Percentiles rank a stretch among this genome's conserved stretches.
Conservation (phyloP, 2,329 filamentous ascomycete genomes). For the Beauveria sp. region DNA sequence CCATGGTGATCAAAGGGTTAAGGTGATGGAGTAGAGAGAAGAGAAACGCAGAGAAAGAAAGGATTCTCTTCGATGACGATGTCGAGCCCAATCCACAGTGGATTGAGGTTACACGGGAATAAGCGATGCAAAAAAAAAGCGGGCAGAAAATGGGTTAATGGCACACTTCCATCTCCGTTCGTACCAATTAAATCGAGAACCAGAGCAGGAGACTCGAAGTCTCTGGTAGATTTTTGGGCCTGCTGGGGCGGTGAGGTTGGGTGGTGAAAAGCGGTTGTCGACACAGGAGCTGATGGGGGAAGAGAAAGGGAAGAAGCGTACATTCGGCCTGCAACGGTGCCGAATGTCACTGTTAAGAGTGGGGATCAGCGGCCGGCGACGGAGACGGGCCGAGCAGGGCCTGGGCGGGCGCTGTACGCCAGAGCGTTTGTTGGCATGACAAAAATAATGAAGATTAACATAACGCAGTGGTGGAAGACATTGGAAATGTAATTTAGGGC, state of each 20-base stretch:
- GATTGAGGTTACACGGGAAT: neutral
- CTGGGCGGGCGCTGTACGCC: neutral
- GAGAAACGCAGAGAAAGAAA: neutral
- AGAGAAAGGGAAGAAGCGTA: neutral
- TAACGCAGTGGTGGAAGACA: too few relatives aligned
- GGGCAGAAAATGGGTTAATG: neutral
- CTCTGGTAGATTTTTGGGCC: neutral
- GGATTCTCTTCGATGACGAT: neutral
- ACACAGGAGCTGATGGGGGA: too few relatives aligned
- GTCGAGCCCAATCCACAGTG: neutral
- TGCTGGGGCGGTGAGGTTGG: neutral
- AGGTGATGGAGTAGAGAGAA: neutral
- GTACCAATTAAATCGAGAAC: neutral
- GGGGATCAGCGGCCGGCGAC: conserved; percentile 3
- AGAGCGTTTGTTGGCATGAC: neutral
- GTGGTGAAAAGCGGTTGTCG: too few relatives aligned
- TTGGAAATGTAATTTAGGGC: too few relatives aligned
- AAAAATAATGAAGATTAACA: neutral
- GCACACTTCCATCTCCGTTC: neutral
- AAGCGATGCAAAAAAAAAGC: neutral
- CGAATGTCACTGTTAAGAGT: neutral
- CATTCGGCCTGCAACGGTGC: neutral
- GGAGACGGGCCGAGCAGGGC: conserved; percentile 6
- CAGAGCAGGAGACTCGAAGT: neutral
- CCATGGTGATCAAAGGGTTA: conserved; percentile 17